Conservation (phyloP, 176 grass and related monocot genomes). For the Triticum urartu region DNA sequence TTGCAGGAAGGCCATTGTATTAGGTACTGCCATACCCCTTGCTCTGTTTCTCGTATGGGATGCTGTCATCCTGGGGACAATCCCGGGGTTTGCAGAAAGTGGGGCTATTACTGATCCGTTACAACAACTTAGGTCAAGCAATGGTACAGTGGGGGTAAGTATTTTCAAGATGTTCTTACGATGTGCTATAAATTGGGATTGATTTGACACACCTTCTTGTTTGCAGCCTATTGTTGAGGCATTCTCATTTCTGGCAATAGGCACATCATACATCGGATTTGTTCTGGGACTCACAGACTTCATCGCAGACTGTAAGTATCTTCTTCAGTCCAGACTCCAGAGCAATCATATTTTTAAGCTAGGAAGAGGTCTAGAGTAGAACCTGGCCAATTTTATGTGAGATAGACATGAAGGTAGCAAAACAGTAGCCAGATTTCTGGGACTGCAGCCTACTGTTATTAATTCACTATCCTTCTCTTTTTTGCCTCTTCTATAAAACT, state of each 20-base stretch:
- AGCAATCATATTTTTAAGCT: conserved; percentile 18
- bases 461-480: not conserved
- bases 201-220: conserved; percentile 19
- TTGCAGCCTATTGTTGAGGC: conserved; percentile 80
- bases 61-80: conserved; percentile 86
- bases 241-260: conserved; percentile 97
- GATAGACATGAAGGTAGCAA: conserved; percentile 3
- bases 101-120: conserved; percentile 54
- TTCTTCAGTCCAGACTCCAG: not conserved
- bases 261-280: conserved; percentile 95
- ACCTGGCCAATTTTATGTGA: not conserved
- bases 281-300: conserved; percentile 93
- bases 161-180: conserved; percentile 15
- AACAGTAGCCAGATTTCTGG: not conserved
- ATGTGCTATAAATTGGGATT: not conserved
- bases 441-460: not conserved
- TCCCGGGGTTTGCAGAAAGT: conserved; percentile 43
- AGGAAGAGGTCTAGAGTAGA: not conserved
- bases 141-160: conserved; percentile 82
- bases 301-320: conserved; percentile 81
- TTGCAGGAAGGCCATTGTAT: conserved; percentile 77
- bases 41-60: conserved; percentile 87
- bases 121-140: conserved; percentile 68
- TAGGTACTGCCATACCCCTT: conserved; percentile 87
- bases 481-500: conserved; percentile 20